Base-by-base conservation (phyloP, 768 basidiomycete species). In the Boletus tylopilopsis region DNA sequence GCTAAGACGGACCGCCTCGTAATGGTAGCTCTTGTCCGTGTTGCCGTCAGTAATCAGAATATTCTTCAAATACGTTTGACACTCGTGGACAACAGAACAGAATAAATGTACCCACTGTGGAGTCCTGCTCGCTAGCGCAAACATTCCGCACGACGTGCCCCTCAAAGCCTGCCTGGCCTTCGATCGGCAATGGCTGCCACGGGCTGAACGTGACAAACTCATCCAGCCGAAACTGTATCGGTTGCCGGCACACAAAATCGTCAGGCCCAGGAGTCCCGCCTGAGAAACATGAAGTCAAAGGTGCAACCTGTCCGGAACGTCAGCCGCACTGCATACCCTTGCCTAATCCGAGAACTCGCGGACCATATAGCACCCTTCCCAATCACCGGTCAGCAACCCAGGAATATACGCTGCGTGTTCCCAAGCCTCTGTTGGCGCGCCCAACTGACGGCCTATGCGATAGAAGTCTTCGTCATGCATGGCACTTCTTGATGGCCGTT, bases 311-410 rank as follows among this genome's bases (percentile, higher is more conserved):
- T 45, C 16, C 12, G 18, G 10, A n/a, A 35, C 7, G 47, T 68
- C 49, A 68, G 59, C 45, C 41, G 44, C 45, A 18, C 44, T 40
- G 43, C 39, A 42, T 16, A 41, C 38, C 39, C 45, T 39, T 40
- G 44, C 53, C 40, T 35, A 56, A 61, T 56, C 36, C 40, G 13
- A 65, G 33, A 54, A 55, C 36, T 48, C 40, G 60, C 70, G 60
- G 55, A 82, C 83, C 78, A 79, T 79, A 60, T 75, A 79, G 40
- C 69, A 71, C 1, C 83, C 83, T 65, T 83, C 76, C 83, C 83
- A 85, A 50, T 76, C 59, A 4, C 81, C 82, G 24, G 77, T 69
- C 47, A 84, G 69, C 29, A 71, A 62, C 16, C 78, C 79, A 33
- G 75, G 73, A 57, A 68, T 58, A 56, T 72, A 73, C 22, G 62